Conservation (phyloP, 148 eudicot genomes). For the Chenopodium suecicum region DNA sequence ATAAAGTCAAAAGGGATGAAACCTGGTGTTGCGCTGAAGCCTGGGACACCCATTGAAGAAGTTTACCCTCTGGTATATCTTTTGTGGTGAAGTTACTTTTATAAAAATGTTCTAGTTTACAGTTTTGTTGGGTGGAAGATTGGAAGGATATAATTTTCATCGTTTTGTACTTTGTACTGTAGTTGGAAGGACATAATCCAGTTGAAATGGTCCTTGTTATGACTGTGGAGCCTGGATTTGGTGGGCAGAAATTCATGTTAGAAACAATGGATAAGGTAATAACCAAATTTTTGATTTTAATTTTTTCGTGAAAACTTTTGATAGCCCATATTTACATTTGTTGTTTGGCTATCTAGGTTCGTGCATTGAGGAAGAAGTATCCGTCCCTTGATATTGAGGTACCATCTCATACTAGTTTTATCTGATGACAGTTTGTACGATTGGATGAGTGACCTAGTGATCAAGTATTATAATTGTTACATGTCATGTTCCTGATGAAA, state of each 20-base stretch:
- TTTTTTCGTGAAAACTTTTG: not conserved
- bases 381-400: slow-evolving; percentile 95
- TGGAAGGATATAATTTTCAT: not conserved
- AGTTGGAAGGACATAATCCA: slow-evolving; percentile 75
- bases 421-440: not conserved
- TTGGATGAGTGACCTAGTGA: not conserved
- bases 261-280: slow-evolving; percentile 96
- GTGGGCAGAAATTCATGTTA: slow-evolving; percentile 98
- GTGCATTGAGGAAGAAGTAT: slow-evolving; percentile 67
- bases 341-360: slow-evolving; percentile 52
- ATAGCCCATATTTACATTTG: not conserved
- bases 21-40: slow-evolving; percentile 90
- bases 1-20: slow-evolving; percentile 83
- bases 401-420: slow-evolving; percentile 11
- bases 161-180: slow-evolving; percentile 3
- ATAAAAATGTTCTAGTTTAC: not conserved
- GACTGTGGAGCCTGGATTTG: slow-evolving; percentile 99
- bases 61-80: slow-evolving; percentile 75
- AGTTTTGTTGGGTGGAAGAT: not conserved
- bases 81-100: not conserved
- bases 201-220: slow-evolving; percentile 97
- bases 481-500: not conserved
- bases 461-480: not conserved
- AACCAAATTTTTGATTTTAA: not conserved
- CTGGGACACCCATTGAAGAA: slow-evolving; percentile 86